phyloP scores from a whole-genome alignment of 2,329 filamentous ascomycete species.

The Torrubiella hemipterigena region DNA sequence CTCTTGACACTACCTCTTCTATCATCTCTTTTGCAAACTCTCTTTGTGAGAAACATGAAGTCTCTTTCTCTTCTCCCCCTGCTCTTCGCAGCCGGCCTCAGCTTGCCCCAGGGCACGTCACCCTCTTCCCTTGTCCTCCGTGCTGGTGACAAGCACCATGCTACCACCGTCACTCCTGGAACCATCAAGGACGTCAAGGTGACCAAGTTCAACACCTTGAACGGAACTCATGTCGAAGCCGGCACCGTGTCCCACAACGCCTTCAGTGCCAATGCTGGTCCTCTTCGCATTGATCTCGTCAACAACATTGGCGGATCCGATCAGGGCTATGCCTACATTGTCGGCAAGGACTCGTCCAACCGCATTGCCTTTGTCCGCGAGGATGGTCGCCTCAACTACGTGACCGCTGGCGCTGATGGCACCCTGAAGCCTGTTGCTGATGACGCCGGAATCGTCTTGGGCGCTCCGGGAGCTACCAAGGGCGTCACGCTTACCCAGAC shows the following conservation, averaged over 20 bases:
- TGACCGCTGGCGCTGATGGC: constrained; percentile 19
- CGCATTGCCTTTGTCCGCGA: constrained; percentile 29
- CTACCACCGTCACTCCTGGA: constrained; percentile 18
- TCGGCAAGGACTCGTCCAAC: constrained; percentile 25
- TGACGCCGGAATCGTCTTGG: too few relatives aligned
- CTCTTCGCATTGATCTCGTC: constrained; percentile 19
- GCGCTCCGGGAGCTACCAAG: too few relatives aligned
- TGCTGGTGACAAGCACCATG: too few relatives aligned
- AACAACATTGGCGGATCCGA: constrained; percentile 27
- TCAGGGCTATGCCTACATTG: constrained; percentile 30
- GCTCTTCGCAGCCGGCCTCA: too few relatives aligned
- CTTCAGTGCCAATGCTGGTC: background rate
- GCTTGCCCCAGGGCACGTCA: too few relatives aligned
- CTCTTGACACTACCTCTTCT: too few relatives aligned
- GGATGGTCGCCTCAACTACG: constrained; percentile 28
- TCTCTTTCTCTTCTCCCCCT: too few relatives aligned
- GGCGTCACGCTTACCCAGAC: background rate
- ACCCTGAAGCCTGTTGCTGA: constrained; percentile 11
- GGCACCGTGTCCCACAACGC: constrained; percentile 2
- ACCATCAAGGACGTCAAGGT: constrained; percentile 18
- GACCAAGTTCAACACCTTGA: constrained; percentile 23
- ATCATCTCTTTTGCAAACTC: too few relatives aligned
- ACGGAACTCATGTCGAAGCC: constrained; percentile 17
- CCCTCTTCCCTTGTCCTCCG: too few relatives aligned
- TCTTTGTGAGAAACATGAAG: too few relatives aligned